Evolutionary conservation across 495 filamentous ascomycete genomes (phyloP), one percentile per base, ranked within the genome.

Genomic region (Geopyxis carbonaria): DNA sequence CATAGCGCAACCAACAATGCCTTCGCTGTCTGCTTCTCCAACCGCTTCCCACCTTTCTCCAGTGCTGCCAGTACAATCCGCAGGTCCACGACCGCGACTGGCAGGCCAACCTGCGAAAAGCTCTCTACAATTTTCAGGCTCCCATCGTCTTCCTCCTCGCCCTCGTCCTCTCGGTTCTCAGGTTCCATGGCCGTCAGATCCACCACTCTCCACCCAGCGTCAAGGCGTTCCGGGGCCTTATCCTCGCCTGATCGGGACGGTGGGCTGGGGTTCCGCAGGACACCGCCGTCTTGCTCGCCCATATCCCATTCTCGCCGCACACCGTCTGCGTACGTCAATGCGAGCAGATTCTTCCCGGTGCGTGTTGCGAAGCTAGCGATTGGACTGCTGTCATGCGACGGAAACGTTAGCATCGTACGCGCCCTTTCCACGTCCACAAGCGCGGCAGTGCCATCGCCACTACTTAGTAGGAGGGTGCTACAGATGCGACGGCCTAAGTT

Each of bases 401-500:
- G 51, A 10, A 55, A 54, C 7, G 43, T 54, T 2, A 49, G 46
- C 51, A 55, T 54, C 16, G 54, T 45, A 8, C 46, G 13, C 1
- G 35, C 46, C n/a, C 51, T 38, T 38, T 55, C 51, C 3, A 55
- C 40, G 25, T 55, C 51, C 9, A 55, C 46, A 30, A 55, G 44
- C 9, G 34, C 24, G 3, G 46, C 43, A 5, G 51, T 50, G 8
- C 48, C 48, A 13, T 54, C 45, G 6, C 31, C 29, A 10, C 42
- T 32, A 6, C 40, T 44, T 10, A 50, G 31, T n/a, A 55, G 45
- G 19, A 55, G 45, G 3, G 51, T 46, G 10, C 35, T 43, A 3
- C 51, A 42, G 22, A 55, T 42, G 10, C 51, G 39, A 15, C 45
- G 41, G 0, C 51, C 51, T 8, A 55, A 43, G 22, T 27, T 30